These are phyloP conservation scores for Candida broadrunensis DNA, from an alignment of 805 yeast genomes.

Conservation along the genomic window DNA sequence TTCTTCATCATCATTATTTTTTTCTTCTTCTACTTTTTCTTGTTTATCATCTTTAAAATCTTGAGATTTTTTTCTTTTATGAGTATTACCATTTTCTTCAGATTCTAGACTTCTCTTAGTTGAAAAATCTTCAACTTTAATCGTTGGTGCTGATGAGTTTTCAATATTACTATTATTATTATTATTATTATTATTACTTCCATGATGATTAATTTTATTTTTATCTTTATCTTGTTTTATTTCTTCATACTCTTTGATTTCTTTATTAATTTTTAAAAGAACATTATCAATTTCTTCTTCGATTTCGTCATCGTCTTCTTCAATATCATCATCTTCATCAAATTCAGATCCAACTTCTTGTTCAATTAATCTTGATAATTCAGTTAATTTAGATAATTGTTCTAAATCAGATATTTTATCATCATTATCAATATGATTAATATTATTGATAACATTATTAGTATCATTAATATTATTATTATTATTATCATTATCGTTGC, in stretches of 20 bases:
- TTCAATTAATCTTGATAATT: slow-evolving; percentile 13
- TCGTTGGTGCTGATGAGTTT: too few species aligned
- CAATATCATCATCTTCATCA: not conserved
- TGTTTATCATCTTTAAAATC: not conserved
- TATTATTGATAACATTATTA: not conserved
- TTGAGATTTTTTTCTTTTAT: not conserved
- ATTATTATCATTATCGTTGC: slow-evolving; percentile 10
- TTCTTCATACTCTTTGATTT: not conserved
- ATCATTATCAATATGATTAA: too few species aligned
- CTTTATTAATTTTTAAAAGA: too few species aligned
- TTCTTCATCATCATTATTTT: not conserved
- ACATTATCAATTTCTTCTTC: not conserved
- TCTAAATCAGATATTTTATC: slow-evolving; percentile 29
- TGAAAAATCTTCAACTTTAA: too few species aligned
- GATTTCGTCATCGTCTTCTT: not conserved
- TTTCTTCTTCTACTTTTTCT: not conserved
- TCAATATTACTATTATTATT: too few species aligned
- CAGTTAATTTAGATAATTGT: slow-evolving; percentile 40
- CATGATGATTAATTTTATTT: too few species aligned
- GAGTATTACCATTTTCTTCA: not conserved
- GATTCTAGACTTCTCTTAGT: too few species aligned
- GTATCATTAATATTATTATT: slow-evolving; percentile 12
- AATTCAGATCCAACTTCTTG: slow-evolving; percentile 1
- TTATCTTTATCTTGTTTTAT: not conserved
- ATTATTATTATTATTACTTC: too few species aligned